phyloP scores from a whole-genome alignment of 352 stramenopile species.

The Globisporangium acanthophoron region DNA sequence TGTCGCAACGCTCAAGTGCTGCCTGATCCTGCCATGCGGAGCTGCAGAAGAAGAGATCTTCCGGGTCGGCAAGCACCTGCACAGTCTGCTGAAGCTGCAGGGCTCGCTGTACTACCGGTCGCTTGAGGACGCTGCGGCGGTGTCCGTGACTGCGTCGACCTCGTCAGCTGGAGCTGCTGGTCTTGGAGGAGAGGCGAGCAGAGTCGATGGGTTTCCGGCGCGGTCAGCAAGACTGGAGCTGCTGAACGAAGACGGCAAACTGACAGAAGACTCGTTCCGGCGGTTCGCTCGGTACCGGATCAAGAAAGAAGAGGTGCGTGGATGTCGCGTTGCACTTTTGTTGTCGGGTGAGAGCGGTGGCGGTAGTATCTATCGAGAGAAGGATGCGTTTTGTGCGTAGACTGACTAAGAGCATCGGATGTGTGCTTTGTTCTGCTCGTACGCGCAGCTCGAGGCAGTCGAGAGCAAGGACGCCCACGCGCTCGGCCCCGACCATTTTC shows the following conservation, averaged over 20 bases:
- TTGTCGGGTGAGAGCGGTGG: not conserved
- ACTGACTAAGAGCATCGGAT: not conserved
- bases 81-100: constrained; percentile 56
- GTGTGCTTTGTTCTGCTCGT: not conserved
- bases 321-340: not conserved
- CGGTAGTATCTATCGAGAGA: too few relatives aligned
- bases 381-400: not conserved
- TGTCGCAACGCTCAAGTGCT: constrained; percentile 54
- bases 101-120: constrained; percentile 65
- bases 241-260: constrained; percentile 39
- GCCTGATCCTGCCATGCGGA: constrained; percentile 53
- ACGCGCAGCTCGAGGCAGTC: constrained; percentile 11
- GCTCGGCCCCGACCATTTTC: constrained; percentile 36
- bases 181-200: not conserved
- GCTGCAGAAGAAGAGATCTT: constrained; percentile 62
- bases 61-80: constrained; percentile 63
- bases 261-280: constrained; percentile 69
- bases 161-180: not conserved
- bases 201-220: not conserved
- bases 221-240: constrained; percentile 18
- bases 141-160: constrained; percentile 1
- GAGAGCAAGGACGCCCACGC: constrained; percentile 23
- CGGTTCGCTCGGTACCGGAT: constrained; percentile 60
- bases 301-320: constrained; percentile 49
- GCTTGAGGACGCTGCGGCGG: constrained; percentile 12